Base-by-base conservation (phyloP, 345 rosid species). In the Eucalyptus lansdowneana region DNA sequence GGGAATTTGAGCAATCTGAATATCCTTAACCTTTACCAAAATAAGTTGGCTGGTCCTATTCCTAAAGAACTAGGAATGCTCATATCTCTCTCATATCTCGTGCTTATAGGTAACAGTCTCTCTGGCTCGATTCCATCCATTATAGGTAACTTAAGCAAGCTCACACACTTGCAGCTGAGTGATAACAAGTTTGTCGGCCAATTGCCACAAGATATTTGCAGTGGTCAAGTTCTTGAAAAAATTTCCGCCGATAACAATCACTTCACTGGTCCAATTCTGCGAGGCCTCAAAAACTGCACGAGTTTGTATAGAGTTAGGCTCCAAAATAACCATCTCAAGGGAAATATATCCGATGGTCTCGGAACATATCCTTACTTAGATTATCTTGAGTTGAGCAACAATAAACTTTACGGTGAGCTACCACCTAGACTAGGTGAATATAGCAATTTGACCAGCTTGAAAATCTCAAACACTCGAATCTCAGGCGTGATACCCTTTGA, bases 251-350 rank as follows among this genome's bases (percentile, higher is more conserved):
- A 14, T 0, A 40, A 50, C 47, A 93, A 93, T 31, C 15, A 81
- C 50, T 67, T 93, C 50, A 31, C 44, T 3, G 93, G 92, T 6
- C 72, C 88, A 11, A 88, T 93, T 29, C 91, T 90, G 1, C 17
- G 29, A 72, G 51, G 90, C 86, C 22, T 93, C n/a, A 88, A 24
- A 56, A 91, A 93, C 22, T 91, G 92, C n/a, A 85, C 31, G 0
- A 86, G 34, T 10, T 87, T 92, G 29, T 5, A 24, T n/a, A 88
- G 88, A 80, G 89, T 53, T 29, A 89, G 87, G 54, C 87, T 90
- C 47, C 14, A 80, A 1, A 10, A 80, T 31, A 90, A 90, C 44
- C 89, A 27, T 14, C 29, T 87, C 27, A 4, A 86, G 2, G 91
- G 91, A 50, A 65, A 60, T 50, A 56, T 90, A 29, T 42, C 89